phyloP scores from a whole-genome alignment of 164 flowering plant species.

The Macadamia tetraphylla region DNA sequence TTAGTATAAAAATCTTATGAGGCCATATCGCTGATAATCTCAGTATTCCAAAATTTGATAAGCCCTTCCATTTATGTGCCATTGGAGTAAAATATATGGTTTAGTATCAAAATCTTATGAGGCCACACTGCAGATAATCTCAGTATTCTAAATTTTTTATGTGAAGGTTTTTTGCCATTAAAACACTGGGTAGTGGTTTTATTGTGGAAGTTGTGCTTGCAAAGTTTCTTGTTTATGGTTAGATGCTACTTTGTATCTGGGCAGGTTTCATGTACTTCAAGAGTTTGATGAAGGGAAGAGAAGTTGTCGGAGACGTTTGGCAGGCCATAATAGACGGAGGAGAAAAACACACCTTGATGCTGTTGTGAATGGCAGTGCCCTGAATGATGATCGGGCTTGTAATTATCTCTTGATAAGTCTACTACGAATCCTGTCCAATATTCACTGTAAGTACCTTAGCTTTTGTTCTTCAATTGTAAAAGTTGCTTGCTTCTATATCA shows the following conservation, averaged over 20 bases:
- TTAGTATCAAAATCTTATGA: neutral
- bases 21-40: neutral
- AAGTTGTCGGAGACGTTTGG: slow-evolving; percentile 92
- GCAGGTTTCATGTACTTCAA: slow-evolving; percentile 92
- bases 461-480: neutral
- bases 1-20: neutral
- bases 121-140: neutral
- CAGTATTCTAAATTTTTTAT: neutral
- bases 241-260: slow-evolving; percentile 6
- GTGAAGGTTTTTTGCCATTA: neutral
- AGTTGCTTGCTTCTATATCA: neutral
- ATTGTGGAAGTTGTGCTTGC: neutral
- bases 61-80: neutral
- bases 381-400: slow-evolving; percentile 53
- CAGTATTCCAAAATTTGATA: neutral
- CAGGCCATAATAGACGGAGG: slow-evolving; percentile 89
- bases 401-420: slow-evolving; percentile 58
- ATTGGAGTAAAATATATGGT: neutral
- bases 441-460: slow-evolving; percentile 57
- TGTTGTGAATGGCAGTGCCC: slow-evolving; percentile 36
- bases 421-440: slow-evolving; percentile 63
- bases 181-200: neutral
- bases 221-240: neutral
- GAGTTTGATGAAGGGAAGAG: slow-evolving; percentile 97
- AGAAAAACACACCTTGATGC: slow-evolving; percentile 83